Base-by-base conservation (phyloP, 805 yeast species). In the Tetrapisispora iriomotensis region DNA sequence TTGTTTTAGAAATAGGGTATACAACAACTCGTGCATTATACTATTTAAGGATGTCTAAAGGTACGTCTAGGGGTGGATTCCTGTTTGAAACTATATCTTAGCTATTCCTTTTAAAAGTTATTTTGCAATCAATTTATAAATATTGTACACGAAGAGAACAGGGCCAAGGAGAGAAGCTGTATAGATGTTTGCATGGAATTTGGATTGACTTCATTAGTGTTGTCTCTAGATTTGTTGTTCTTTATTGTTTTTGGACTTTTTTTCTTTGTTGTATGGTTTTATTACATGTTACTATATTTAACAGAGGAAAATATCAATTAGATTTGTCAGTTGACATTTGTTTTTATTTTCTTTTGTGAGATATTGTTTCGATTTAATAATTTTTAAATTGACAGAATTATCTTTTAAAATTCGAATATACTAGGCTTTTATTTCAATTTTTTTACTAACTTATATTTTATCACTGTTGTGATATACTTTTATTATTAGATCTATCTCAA, bases 401-500 rank as follows among this genome's bases (percentile, higher is more conserved):
- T 25, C 26, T 34, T 34, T 34, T 14, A 23, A 23, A 8, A 8
- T 7, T 23, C 25, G 25, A n/a, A n/a, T n/a, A n/a, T n/a, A n/a
- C n/a, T n/a, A n/a, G n/a, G n/a, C n/a, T n/a, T n/a, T n/a, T n/a
- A n/a, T n/a, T n/a, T n/a, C n/a, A n/a, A 10, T 25, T 6, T 5
- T 14, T 8, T 2, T 21, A 22, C 9, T 29, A 15, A 29, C 39
- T 36, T 29, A 29, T 29, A 36, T 2, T 26, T 38, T 26, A 10
- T 28, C 12, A 21, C 6, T 30, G n/a, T 21, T 7, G 10, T 19
- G 12, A 9, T 28, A 27, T 22, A 21, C 14, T 13, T 15, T 5
- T 22, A 6, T 21, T 31, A n/a, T 28, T 21, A 29, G 43, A 45
- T 44, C 45, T 53, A 41, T 85, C 94, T 79, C 96, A 86, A 76